These are phyloP conservation scores for Zygosaccharomyces pseudorouxii DNA, from an alignment of 805 yeast species.

Conservation along the genomic window DNA sequence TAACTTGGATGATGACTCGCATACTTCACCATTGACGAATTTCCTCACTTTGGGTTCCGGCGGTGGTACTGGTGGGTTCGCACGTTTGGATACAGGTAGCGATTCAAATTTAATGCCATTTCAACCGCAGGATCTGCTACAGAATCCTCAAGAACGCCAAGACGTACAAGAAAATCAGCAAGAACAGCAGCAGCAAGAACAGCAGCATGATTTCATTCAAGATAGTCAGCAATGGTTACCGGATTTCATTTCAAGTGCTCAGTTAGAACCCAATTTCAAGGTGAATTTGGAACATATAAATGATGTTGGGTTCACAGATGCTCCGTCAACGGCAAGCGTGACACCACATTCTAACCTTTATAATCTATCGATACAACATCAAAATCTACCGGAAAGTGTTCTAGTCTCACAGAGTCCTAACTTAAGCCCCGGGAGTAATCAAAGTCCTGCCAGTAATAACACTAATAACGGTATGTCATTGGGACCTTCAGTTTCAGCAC, in stretches of 20 bases:
- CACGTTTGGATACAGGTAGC: conserved; percentile 14
- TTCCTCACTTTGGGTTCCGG: conserved; percentile 39
- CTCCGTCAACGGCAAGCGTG: conserved; percentile 6
- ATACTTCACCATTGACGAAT: conserved; percentile 39
- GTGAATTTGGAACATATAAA: conserved; percentile 45
- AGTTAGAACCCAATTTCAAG: conserved; percentile 53
- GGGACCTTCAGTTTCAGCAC: conserved; percentile 37
- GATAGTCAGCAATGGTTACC: conserved; percentile 46
- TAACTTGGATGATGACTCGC: conserved; percentile 20
- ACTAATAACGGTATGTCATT: conserved; percentile 12
- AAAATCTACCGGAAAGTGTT: background rate
- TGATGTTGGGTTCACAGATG: conserved; percentile 50
- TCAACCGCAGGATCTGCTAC: conserved; percentile 16
- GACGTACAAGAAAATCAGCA: background rate
- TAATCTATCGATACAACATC: conserved; percentile 2
- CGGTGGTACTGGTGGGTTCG: conserved; percentile 40
- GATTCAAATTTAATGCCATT: conserved; percentile 34
- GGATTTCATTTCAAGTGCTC: conserved; percentile 58
- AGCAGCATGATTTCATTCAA: background rate
- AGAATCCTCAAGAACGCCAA: background rate
- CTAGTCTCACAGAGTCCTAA: conserved; percentile 1
- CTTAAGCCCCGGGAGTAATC: conserved; percentile 13
- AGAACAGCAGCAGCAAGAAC: conserved; percentile 10
- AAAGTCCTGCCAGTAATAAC: conserved; percentile 8
- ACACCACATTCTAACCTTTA: conserved; percentile 5